Base-by-base conservation (phyloP, 495 filamentous ascomycete species). In the Acidiella bohemica region DNA sequence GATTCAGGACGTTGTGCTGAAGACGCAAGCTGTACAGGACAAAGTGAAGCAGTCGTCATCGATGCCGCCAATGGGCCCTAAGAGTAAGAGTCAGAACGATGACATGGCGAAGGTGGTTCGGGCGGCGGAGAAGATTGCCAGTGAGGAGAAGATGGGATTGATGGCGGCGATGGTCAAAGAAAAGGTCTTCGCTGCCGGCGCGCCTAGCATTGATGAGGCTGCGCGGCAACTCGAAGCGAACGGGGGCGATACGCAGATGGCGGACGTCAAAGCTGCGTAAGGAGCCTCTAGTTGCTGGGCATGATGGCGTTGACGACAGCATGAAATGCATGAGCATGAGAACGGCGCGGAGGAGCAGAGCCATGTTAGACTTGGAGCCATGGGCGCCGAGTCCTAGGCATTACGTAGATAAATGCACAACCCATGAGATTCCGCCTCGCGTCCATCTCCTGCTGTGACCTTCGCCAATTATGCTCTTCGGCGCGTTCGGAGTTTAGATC, bases 61-160 rank as follows among this genome's bases (percentile, higher is more conserved):
- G 17, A 23, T 30, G 39, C 38, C 12, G 17, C 43, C 19, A 42
- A 47, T 47, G 33, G 44, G 43, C 4, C 36, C 42, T 2, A 27
- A 24, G 4, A 36, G 14, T 9, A 38, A 41, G 9, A 44, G 35
- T 11, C 35, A 14, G 23, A 38, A 32, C 38, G 63, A 64, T 29
- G 74, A 80, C 49, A 54, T 95, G 38, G 81, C 82, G 10, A 90
- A 92, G 66, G 62, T 93, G 8, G 76, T 84, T 8, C 71, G 72
- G 34, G 81, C 85, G 28, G 75, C 83, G 29, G 77, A 79, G 50
- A 82, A 84, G 53, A 79, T 95, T 53, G 75, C 79, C 3, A 77
- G 75, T 17, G 90, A 94, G 60, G 90, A 97, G 66, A 72, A 76
- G 40, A 80, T 80, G 32, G 88, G 90, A 0, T 59, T 94, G 37